phyloP scores from a whole-genome alignment of 805 yeast genomes.

The Myxozyma monticola region DNA sequence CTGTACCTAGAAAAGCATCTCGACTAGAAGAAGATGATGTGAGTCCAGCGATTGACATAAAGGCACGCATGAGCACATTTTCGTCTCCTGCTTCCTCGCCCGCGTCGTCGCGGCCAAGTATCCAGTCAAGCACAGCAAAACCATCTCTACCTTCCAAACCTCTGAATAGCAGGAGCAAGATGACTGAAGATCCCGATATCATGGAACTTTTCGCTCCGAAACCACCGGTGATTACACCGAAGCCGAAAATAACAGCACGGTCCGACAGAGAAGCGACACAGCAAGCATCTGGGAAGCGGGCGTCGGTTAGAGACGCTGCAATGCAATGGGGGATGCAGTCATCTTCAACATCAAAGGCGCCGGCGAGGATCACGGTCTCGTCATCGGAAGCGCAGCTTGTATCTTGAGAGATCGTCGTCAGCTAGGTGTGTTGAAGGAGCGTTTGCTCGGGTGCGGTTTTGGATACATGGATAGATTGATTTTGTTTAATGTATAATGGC shows the following conservation, averaged over 20 bases:
- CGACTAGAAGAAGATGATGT: background rate
- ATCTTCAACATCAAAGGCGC: no score
- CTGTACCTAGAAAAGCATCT: background rate
- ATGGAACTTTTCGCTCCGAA: background rate
- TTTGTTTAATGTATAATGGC: no score
- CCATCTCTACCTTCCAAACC: background rate
- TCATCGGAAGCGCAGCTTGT: no score
- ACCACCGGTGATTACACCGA: background rate
- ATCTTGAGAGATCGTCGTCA: no score
- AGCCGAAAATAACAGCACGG: background rate
- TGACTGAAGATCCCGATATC: background rate
- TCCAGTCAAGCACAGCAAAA: background rate
- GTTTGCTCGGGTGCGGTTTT: no score
- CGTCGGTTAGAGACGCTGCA: no score
- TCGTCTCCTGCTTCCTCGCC: background rate
- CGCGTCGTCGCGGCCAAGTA: background rate
- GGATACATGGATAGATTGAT: no score
- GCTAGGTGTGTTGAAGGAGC: no score
- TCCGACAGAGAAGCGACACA: no score
- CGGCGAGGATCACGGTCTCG: no score
- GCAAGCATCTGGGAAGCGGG: no score
- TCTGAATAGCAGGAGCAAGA: background rate
- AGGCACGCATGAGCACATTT: background rate
- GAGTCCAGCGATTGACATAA: background rate
- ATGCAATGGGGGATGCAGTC: no score